Base-by-base conservation (phyloP, 257 asterid species). In the Prunella vulgaris region DNA sequence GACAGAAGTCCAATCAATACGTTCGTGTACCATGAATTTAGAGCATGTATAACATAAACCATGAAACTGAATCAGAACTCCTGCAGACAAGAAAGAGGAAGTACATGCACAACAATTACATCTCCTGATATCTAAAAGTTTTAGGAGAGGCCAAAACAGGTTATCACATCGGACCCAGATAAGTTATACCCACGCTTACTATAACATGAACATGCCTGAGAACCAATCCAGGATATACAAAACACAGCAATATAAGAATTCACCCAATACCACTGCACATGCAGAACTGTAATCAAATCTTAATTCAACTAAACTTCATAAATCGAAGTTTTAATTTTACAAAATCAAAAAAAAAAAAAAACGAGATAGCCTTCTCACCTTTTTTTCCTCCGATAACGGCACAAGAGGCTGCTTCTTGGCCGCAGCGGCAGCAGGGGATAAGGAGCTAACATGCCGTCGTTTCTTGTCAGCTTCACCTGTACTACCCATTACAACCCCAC, bases 401-500 rank as follows among this genome's bases (percentile, higher is more conserved):
- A 65, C 71, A 68, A 82, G 57, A 21, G 86, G 80, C 22, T 86
- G 96, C 70, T 82, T 88, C 86, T 84, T 90, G 67, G 84, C 84
- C 10, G 76, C 64, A 18, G 85, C 87, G 51, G 80, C 79, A 51
- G 91, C 83, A 52, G 92, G 96, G 38, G 97, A 88, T 73, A 88
- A 21, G 61, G 97, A 76, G 77, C 86, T 86, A 49, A 86, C 71
- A 76, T 84, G 94, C 9, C 97, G 94, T 25, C 97, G 84, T 52
- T 88, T 90, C 70, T 82, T 83, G 72, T 90, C 96, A 44, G 92
- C 83, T 63, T 90, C 97, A 27, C 90, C 93, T 58, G 96, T 86
- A 82, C 97, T 88, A 72, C 88, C 97, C 96, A 90, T 88, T 58
- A 27, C 48, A 64, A 73, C 66, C 77, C 82, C 76, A n/a, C 74